Base-by-base conservation (phyloP, 208 protist genomes). In the Phytomonas serpens region DNA sequence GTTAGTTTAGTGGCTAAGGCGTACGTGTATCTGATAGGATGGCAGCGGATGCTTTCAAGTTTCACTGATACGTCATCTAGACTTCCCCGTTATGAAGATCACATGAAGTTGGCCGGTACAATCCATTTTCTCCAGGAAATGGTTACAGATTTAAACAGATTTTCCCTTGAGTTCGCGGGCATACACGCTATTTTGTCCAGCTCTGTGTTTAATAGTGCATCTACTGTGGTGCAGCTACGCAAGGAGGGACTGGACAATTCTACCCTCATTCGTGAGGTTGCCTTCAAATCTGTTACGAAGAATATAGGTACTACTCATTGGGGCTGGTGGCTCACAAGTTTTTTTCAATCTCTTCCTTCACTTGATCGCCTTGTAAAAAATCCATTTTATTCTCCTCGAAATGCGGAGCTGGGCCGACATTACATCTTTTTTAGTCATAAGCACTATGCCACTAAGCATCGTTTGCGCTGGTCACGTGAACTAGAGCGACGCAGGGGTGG, bases 341-440 rank as follows among this genome's bases (percentile, higher is more conserved):
- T 88, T 29, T 51, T 93, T 38, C 78, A 89, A 74, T 74, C 77
- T 19, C 79, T 93, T 73, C 84, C 83, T 14, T 63, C 85, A 9
- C 23, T 93, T 30, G 82, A 93, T 67, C 88, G 91, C 29, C 88
- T 96, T 74, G 42, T 96, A 52, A 88, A 89, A 52, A 96, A 96
- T 76, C 91, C 91, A 2, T 76, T 92, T 79, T 96, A 96, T 82
- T 91, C 88, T 29, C 91, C 91, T 13, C 81, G 91, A 65, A 89
- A 93, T 67, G 86, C 91, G 11, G 88, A 96, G 74, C 82, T 96
- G 37, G 88, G 88, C 9, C 87, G 88, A 23, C 91, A 96, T 69
- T 79, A 91, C n/a, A 82, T 96, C 14, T 93, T 96, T 68, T 96
- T 96, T 69, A 84, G 80, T 47, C 91, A 96, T 77, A 96, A 96